Base-by-base conservation (phyloP, 345 rosid species). In the Moringa oleifera region DNA sequence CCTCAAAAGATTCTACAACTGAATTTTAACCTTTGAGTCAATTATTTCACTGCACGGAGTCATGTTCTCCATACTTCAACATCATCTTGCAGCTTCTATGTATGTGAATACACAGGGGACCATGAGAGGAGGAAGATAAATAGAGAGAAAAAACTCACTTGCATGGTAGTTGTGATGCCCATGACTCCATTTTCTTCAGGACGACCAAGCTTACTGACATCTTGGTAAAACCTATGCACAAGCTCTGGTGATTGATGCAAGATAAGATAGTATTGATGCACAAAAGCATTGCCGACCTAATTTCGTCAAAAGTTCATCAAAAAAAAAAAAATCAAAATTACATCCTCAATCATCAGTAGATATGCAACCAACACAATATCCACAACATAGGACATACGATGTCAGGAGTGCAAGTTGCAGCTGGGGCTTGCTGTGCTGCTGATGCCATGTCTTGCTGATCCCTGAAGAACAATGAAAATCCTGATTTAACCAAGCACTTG, bases 171-270 rank as follows among this genome's bases (percentile, higher is more conserved):
- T 23, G 99, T 87, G 24, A 77, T 79, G 65, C 76, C 73, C 93
- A 95, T 91, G 19, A 65, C 23, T 46, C 97, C 97, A 75, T 70
- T 68, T 54, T 63, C 82, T 58, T 77, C 97, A 37, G 88, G 91
- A 23, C 97, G 97, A 53, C 99, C 93, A 73, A 95, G 89, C 86
- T 85, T 91, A 66, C 97, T 95, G 25, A 55, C 55, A 69, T 91
- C 97, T 69, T 95, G 99, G 77, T 95, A 95, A 83, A 95, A 95
- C 19, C 86, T 80, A 68, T 91, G 93, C 62, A 91, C 99, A 62
- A 77, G 87, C 73, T 81, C 84, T 0, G 99, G 97, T 0, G 99
- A 91, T 55, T 95, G 93, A 68, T 85, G 93, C 78, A 88, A 61
- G 53, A 95, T 89, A 55, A 70, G 86, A 85, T 91, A 95, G 73